Evolutionary conservation across 768 basidiomycete genomes (phyloP), one percentile per base, ranked within the genome.

Genomic region (Suillus subaureus): DNA sequence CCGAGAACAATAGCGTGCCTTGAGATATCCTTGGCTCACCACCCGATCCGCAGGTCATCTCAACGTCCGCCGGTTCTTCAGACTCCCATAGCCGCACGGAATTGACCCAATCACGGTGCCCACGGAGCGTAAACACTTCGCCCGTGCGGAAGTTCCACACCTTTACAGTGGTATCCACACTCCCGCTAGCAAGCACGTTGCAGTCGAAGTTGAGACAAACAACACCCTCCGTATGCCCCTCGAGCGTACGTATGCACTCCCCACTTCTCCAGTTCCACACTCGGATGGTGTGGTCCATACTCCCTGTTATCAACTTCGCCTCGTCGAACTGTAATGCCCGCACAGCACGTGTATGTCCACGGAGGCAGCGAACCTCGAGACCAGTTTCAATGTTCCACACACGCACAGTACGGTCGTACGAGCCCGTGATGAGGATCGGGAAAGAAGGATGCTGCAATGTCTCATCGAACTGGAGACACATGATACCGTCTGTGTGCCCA

Each of bases 351-450:
- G 93, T 93, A 73, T 99, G 97, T 16, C 97, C 97, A 47, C 85
- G 87, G 57, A 99, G 84, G 72, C 90, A 90, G 62, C 89, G 90
- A 37, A 98, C 82, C 74, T 93, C 90, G 60, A 85, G 81, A 23
- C 96, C 97, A 0, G 91, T 93, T 78, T 98, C 96, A 61, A 99
- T 85, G 74, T 99, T 97, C 97, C 97, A 99, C 6, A 99, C 89
- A 23, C 96, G 88, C 6, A 90, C 89, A 4, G 95, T 97, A 70
- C 93, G 89, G 73, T 99, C 97, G 78, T 97, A 99, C 2, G 96
- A 97, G 33, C 97, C 97, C 2, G 97, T 97, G 82, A 99, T 96
- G 62, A 99, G 89, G 67, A 99, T 88, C 7, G 97, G 96, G 72
- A 96, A 97, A 9, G 88, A 82, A 9, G 94, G 92, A 75, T 94